A percentile compares a stretch with the other conserved stretches of the same genome.
phyloP scores from a whole-genome alignment of 106 monocot genomes.

The Platanthera guangdongensis region DNA sequence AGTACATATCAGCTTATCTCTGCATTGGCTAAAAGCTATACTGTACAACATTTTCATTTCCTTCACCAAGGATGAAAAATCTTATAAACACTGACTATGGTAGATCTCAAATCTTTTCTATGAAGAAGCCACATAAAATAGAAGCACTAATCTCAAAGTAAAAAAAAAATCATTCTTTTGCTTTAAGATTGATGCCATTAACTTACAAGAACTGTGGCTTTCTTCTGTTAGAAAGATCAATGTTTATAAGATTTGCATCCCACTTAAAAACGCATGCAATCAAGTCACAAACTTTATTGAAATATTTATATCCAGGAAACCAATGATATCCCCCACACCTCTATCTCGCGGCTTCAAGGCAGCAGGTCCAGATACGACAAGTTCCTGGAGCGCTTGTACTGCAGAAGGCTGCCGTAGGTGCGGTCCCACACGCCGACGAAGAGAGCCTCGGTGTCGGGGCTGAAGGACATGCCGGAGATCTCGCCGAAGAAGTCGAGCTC shows the following conservation, averaged over 20 bases:
- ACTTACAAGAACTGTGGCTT: too few relatives aligned
- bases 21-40: background rate
- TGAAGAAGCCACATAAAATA: too few relatives aligned
- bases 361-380: background rate
- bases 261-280: too few relatives aligned
- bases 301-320: background rate
- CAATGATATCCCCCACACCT: background rate
- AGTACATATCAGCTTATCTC: background rate
- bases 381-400: conserved; percentile 14
- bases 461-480: conserved; percentile 38
- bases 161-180: too few relatives aligned
- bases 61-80: background rate
- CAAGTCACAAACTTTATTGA: background rate
- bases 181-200: too few relatives aligned
- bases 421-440: conserved; percentile 48
- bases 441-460: conserved; percentile 39
- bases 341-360: background rate
- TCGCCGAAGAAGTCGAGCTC: conserved; percentile 36
- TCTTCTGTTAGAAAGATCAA: too few relatives aligned
- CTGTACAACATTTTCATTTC: background rate
- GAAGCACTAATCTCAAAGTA: too few relatives aligned
- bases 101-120: too few relatives aligned
- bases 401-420: conserved; percentile 37
- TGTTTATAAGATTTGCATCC: too few relatives aligned
- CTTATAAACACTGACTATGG: too few relatives aligned